Conservation (phyloP, 805 yeast species). For the Metschnikowia lochheadii region DNA sequence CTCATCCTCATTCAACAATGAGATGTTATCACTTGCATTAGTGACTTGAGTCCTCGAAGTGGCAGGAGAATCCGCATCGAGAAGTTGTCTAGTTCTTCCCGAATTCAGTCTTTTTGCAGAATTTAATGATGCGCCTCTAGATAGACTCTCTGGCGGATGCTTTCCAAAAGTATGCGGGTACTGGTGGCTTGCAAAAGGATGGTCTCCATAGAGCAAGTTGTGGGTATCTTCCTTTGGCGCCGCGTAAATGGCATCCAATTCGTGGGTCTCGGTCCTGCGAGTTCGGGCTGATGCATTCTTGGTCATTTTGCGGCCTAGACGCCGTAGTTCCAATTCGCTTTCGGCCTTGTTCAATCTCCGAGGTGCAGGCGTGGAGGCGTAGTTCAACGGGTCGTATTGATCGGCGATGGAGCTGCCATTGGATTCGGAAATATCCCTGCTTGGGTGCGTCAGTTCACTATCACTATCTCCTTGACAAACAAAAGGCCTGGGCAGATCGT, state of each 20-base stretch:
- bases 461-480: background rate
- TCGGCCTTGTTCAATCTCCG: background rate
- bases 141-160: conserved; percentile 1
- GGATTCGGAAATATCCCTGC: background rate
- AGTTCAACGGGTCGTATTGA: background rate
- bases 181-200: conserved; percentile 13
- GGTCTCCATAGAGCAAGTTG: conserved; percentile 20
- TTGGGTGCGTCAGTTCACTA: background rate
- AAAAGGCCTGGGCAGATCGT: background rate
- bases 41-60: background rate
- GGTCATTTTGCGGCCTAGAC: conserved; percentile 35
- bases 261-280: conserved; percentile 2
- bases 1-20: conserved; percentile 15
- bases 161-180: conserved; percentile 14
- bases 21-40: conserved; percentile 2
- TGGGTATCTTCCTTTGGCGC: conserved; percentile 21
- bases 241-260: conserved; percentile 3
- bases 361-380: background rate
- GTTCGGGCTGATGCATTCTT: conserved; percentile 30
- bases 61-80: conserved; percentile 1
- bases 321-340: conserved; percentile 25
- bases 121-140: conserved; percentile 10
- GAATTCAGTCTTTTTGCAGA: background rate
- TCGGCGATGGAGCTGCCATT: background rate
- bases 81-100: conserved; percentile 9